Percentiles rank a stretch among this genome's conserved stretches.
Conservation (phyloP, 1,284 basidiomycete genomes). For the Bondarzewia mesenterica region DNA sequence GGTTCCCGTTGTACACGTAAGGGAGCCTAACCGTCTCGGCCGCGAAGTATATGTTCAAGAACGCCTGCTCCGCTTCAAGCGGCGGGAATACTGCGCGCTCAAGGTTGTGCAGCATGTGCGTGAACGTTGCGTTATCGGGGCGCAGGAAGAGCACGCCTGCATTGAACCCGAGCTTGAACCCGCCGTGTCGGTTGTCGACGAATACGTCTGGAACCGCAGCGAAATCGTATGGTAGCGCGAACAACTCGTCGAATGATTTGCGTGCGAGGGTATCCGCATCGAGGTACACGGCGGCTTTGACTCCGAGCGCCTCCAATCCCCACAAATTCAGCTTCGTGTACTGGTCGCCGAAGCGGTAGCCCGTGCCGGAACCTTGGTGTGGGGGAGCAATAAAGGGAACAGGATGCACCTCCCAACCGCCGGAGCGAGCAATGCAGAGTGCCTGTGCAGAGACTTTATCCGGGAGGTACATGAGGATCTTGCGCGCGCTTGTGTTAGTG, state of each 20-base stretch:
- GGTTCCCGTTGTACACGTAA: slow-evolving; percentile 38
- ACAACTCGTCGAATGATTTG: slow-evolving; percentile 37
- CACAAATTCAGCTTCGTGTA: slow-evolving; percentile 38
- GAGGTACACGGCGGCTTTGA: slow-evolving; percentile 29
- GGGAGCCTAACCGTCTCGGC: slow-evolving; percentile 30
- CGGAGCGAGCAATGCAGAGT: slow-evolving; percentile 29
- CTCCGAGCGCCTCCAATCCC: slow-evolving; percentile 25
- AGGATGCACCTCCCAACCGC: slow-evolving; percentile 29
- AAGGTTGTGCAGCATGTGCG: slow-evolving; percentile 25
- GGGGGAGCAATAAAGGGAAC: slow-evolving; percentile 30
- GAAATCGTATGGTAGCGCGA: slow-evolving; percentile 32
- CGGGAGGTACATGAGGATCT: slow-evolving; percentile 31
- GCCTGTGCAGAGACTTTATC: slow-evolving; percentile 27
- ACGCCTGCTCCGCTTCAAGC: slow-evolving; percentile 33
- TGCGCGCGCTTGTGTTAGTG: slow-evolving; percentile 26
- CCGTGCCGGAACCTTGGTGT: slow-evolving; percentile 22
- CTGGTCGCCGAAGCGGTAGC: slow-evolving; percentile 29
- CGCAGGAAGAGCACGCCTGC: slow-evolving; percentile 33
- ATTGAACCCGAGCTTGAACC: slow-evolving; percentile 32
- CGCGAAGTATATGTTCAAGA: slow-evolving; percentile 37
- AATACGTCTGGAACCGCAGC: slow-evolving; percentile 29
- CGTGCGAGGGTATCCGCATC: slow-evolving; percentile 36
- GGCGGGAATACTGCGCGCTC: slow-evolving; percentile 23
- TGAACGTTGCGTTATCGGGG: slow-evolving; percentile 24
- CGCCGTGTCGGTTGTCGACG: slow-evolving; percentile 21